phyloP scores from a whole-genome alignment of 129 eudicot species.

The Solidago caesia region DNA sequence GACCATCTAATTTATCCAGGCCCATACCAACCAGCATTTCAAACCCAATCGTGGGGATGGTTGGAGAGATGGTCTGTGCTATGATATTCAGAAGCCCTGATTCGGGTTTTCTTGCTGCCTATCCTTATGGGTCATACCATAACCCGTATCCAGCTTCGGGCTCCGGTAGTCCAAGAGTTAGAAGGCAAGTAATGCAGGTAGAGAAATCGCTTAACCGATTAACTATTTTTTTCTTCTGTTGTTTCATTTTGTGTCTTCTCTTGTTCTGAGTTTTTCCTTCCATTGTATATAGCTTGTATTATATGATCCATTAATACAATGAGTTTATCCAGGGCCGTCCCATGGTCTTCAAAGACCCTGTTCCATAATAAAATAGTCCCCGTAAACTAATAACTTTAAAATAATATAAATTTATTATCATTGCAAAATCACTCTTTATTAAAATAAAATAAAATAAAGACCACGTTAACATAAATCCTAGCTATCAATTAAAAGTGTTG shows the following conservation, averaged over 20 bases:
- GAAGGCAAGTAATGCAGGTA: constrained; percentile 78
- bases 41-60: constrained; percentile 60
- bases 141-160: constrained; percentile 35
- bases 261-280: constrained; percentile 46
- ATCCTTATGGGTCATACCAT: constrained; percentile 37
- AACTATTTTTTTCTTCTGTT: constrained; percentile 66
- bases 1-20: constrained; percentile 27
- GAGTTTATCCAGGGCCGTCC: too few species aligned
- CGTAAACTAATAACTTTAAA: too few species aligned
- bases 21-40: constrained; percentile 40
- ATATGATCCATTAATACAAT: too few species aligned
- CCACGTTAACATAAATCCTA: too few species aligned
- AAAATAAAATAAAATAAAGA: too few species aligned
- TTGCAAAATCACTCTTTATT: too few species aligned
- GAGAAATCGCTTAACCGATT: constrained; percentile 82
- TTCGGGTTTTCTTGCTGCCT: constrained; percentile 35
- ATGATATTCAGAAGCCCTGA: constrained; percentile 57
- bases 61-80: constrained; percentile 67
- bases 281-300: constrained; percentile 28
- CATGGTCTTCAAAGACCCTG: too few species aligned
- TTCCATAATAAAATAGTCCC: too few species aligned
- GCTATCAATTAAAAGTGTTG: too few species aligned
- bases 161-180: constrained; percentile 48
- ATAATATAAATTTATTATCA: too few species aligned
- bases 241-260: constrained; percentile 73